phyloP scores from a whole-genome alignment of 805 yeast genomes.

The Metschnikowia cerradonensis region DNA sequence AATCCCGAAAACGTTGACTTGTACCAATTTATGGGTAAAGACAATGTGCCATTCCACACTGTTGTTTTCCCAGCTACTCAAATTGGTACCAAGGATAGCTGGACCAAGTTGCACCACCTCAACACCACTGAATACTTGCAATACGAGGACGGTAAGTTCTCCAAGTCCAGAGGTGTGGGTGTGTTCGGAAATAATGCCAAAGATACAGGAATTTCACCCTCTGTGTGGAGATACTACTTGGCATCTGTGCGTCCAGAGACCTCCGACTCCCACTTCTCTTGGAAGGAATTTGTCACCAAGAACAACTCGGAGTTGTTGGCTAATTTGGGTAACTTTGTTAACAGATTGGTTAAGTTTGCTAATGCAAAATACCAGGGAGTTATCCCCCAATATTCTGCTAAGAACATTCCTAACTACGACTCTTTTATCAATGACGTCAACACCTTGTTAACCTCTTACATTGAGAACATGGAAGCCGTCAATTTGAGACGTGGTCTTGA shows the following conservation, averaged over 20 bases:
- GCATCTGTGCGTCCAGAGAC: conserved; percentile 92
- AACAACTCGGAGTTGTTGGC: conserved; percentile 93
- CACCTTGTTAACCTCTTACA: conserved; percentile 55
- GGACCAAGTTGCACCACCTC: conserved; percentile 90
- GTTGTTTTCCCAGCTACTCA: conserved; percentile 95
- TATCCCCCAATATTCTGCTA: conserved; percentile 61
- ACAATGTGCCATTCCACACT: conserved; percentile 97
- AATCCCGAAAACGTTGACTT: conserved; percentile 83
- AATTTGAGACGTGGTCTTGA: conserved; percentile 88
- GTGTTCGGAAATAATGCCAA: conserved; percentile 97
- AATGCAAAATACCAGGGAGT: conserved; percentile 90
- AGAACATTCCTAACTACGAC: conserved; percentile 44
- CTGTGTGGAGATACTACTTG: conserved; percentile 97
- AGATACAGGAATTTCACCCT: conserved; percentile 84
- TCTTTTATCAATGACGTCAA: conserved; percentile 55
- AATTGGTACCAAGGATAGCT: conserved; percentile 80
- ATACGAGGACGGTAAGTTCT: conserved; percentile 97
- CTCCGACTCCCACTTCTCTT: conserved; percentile 93
- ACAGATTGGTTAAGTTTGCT: conserved; percentile 86
- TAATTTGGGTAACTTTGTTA: conserved; percentile 93
- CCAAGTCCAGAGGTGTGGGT: conserved; percentile 96
- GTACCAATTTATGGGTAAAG: conserved; percentile 99
- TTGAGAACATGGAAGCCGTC: conserved; percentile 69
- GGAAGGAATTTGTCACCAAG: conserved; percentile 93
- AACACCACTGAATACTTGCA: conserved; percentile 95